phyloP scores from a whole-genome alignment of 306 rosid genomes.

The Cucumis hystrix region DNA sequence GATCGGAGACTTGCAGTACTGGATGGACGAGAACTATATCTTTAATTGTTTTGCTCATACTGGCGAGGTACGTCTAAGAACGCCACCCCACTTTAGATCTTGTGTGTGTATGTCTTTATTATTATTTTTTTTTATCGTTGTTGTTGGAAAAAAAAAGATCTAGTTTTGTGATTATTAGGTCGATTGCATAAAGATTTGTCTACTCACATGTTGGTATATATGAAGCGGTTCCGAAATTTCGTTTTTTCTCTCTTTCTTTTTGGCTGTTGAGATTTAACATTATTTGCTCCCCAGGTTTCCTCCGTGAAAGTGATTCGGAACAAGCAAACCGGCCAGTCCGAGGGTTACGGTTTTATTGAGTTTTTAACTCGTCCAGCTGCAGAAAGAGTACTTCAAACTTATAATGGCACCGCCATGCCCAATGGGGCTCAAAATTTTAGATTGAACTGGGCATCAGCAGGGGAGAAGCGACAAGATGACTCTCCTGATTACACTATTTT shows the following conservation, averaged over 20 bases:
- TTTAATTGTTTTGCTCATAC: constrained; percentile 29
- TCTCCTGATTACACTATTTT: constrained; percentile 42
- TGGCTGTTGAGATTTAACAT: not conserved
- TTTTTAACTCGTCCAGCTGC: constrained; percentile 32
- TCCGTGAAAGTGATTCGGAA: constrained; percentile 50
- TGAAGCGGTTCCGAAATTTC: not conserved
- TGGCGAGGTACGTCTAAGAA: constrained; percentile 32
- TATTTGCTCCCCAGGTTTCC: constrained; percentile 14
- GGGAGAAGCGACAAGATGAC: constrained; percentile 60
- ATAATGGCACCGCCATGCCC: constrained; percentile 44
- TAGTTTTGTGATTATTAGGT: not conserved
- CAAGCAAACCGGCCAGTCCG: constrained; percentile 34
- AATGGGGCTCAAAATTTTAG: constrained; percentile 41
- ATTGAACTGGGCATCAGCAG: constrained; percentile 61
- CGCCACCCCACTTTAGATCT: not conserved
- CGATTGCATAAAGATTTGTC: not conserved
- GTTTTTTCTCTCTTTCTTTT: not conserved
- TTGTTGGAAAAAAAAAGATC: too few species aligned
- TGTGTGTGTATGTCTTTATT: not conserved
- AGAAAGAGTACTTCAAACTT: constrained; percentile 31
- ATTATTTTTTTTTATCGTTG: not conserved
- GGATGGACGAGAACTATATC: constrained; percentile 58
- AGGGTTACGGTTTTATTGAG: constrained; percentile 56
- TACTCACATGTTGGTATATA: not conserved
- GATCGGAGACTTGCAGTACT: constrained; percentile 54